These are phyloP conservation scores for Heliamphora exappendiculata DNA, from an alignment of 148 eudicot species.

Conservation along the genomic window DNA sequence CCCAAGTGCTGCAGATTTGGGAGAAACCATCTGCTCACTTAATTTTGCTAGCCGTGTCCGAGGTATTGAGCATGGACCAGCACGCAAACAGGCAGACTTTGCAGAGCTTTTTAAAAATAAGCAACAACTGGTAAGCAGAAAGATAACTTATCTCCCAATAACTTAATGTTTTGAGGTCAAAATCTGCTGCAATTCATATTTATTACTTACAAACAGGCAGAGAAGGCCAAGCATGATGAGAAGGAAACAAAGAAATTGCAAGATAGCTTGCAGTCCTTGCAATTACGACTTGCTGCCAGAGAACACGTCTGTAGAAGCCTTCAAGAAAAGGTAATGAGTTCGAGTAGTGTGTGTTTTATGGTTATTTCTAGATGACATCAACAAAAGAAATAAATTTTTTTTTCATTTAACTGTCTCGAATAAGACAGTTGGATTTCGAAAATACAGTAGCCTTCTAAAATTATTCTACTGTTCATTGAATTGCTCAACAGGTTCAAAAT, in stretches of 20 bases:
- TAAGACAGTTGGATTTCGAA: neutral
- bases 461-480: neutral
- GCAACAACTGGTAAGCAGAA: constrained; percentile 59
- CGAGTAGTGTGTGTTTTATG: too few species aligned
- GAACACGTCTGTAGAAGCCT: constrained; percentile 64
- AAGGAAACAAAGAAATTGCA: constrained; percentile 83
- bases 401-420: neutral
- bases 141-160: neutral
- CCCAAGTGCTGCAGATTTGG: constrained; percentile 61
- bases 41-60: constrained; percentile 95
- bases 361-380: neutral
- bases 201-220: constrained; percentile 40
- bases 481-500: constrained; percentile 52
- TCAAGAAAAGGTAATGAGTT: constrained; percentile 64
- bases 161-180: neutral
- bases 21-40: constrained; percentile 88
- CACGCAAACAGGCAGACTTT: constrained; percentile 71
- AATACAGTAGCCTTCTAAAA: neutral
- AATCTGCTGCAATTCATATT: neutral
- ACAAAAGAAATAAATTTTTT: neutral
- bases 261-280: constrained; percentile 75
- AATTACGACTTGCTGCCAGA: constrained; percentile 67
- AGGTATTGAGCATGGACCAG: constrained; percentile 90
- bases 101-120: constrained; percentile 79
- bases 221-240: constrained; percentile 81